Base-by-base conservation (phyloP, 495 filamentous ascomycete species). In the Tuber borchii region DNA sequence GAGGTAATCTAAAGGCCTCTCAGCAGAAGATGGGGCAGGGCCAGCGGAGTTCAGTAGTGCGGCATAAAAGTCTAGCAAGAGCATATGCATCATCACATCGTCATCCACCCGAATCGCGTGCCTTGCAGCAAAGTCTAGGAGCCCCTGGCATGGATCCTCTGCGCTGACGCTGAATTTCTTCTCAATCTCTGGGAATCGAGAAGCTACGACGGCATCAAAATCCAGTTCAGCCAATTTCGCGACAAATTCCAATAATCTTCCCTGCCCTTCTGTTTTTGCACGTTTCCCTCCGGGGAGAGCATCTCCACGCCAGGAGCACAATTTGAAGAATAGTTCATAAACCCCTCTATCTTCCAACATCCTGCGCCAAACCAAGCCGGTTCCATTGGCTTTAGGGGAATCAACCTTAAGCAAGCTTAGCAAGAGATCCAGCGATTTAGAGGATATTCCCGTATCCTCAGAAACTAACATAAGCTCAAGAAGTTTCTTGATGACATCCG, bases 1-100 rank as follows among this genome's bases (percentile, higher is more conserved):
- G 17, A 81, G 73, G 73, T 78, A 81, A 39, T 75, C 42, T 6
- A 80, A 39, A 22, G 78, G 70, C 26, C 76, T 76, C 40, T 69
- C 56, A 26, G 78, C 71, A 31, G 42, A 19, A 40, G 44, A 51
- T 10, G 43, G 42, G 9, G 78, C 26, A 45, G 44, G 14, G 34
- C 61, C 40, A 12, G 77, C 70, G 37, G 61, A 77, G 16, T 70
- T 75, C 34, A 81, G 31, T 7, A 81, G 45, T 0, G 56, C 73
- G 19, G 78, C 73, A 45, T 81, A 81, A 37, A 81, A 81, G 48
- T 81, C 79, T 3, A 81, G 44, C 39, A 81, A 34, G 12, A 81
- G 70, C 79, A 81, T 81, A 78, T 81, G 79, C 79, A 81, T 81
- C 70, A 81, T 78, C 22, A 81, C 79, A 77, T 81, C 79, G 1